A percentile compares a stretch with the other conserved stretches of the same genome.
phyloP scores from a whole-genome alignment of 768 basidiomycete species.

The Auricularia cornea region DNA sequence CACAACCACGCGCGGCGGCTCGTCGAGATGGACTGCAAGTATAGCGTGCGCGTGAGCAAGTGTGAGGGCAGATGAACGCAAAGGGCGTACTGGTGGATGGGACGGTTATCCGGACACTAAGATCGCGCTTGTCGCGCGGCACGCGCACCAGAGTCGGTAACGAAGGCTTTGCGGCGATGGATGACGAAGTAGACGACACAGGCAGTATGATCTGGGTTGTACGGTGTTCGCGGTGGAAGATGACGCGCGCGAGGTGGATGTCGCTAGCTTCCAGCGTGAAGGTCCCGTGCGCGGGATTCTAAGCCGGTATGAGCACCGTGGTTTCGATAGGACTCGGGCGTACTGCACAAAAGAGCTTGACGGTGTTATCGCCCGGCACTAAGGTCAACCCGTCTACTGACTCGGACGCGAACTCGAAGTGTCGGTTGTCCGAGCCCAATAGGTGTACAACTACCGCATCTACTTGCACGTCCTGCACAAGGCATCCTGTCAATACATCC shows the following conservation, averaged over 20 bases:
- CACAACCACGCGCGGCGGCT: constrained; percentile 44
- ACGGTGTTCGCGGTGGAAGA: constrained; percentile 48
- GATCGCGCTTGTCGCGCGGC: constrained; percentile 49
- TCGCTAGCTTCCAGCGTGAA: constrained; percentile 64
- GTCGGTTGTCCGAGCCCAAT: constrained; percentile 53
- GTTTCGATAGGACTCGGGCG: constrained; percentile 17
- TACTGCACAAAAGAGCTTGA: constrained; percentile 68
- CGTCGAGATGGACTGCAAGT: constrained; percentile 55
- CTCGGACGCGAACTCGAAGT: constrained; percentile 42
- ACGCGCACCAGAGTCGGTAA: constrained; percentile 46
- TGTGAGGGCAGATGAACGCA: constrained; percentile 4
- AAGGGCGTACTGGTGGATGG: constrained; percentile 15
- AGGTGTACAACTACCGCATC: constrained; percentile 58
- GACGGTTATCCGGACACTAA: constrained; percentile 49
- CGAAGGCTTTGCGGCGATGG: constrained; percentile 16
- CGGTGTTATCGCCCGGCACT: constrained; percentile 44
- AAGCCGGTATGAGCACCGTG: constrained; percentile 3
- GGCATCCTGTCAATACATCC: constrained; percentile 2
- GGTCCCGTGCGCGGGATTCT: constrained; percentile 66
- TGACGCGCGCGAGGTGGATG: constrained; percentile 52
- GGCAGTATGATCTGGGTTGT: background rate
- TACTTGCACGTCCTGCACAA: constrained; percentile 44
- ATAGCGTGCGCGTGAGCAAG: background rate
- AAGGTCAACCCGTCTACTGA: constrained; percentile 32
- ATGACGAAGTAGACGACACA: background rate